Evolutionary conservation across 176 grass and related monocot species (phyloP), one percentile per base, ranked within the genome.

Genomic region (Avena sativa): DNA sequence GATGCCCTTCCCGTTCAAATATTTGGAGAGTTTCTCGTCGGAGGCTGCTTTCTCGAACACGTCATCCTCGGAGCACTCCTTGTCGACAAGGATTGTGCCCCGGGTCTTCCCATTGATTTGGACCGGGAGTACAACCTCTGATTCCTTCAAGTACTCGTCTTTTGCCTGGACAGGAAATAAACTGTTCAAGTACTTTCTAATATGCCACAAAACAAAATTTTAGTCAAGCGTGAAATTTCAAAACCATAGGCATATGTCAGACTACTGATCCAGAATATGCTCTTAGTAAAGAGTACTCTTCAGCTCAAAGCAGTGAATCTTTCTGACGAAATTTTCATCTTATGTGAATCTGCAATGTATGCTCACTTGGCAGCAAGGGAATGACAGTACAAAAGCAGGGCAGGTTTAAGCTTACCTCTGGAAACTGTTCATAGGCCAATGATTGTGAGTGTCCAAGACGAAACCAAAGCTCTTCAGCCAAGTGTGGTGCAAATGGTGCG

Each of bases 41-140:
- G 63, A 79, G 47, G 87, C 87, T 69, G 97, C 97, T 83, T 92
- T 71, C 58, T 89, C 66, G 40, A 98, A 96, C 44, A 57, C 92
- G 34, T 93, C 97, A 65, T 98, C 89, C 84, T 90, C 94, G 9
- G 90, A 93, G 55, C 94, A 94, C 0, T 76, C 82, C 95, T 89
- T 92, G 62, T 96, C 94, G 16, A 98, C 88, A 51, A 93, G 72
- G 15, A 98, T 96, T 74, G 96, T 96, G 34, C 93, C 96, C 78
- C 96, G 93, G 5, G 96, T 98, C 87, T 94, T 96, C 50, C 96
- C 96, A 56, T 98, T 96, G 80, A 98, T 96, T 78, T 98, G 96
- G 12, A 98, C 90, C 4, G 96, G 96, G 21, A 98, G 89, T 30
- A 94, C 87, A 26, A 98, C 19, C 76, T 50, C 94, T 57, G 96